phyloP scores from a whole-genome alignment of 2,329 filamentous ascomycete species.

The Pseudopyrenochaeta lycopersici region DNA sequence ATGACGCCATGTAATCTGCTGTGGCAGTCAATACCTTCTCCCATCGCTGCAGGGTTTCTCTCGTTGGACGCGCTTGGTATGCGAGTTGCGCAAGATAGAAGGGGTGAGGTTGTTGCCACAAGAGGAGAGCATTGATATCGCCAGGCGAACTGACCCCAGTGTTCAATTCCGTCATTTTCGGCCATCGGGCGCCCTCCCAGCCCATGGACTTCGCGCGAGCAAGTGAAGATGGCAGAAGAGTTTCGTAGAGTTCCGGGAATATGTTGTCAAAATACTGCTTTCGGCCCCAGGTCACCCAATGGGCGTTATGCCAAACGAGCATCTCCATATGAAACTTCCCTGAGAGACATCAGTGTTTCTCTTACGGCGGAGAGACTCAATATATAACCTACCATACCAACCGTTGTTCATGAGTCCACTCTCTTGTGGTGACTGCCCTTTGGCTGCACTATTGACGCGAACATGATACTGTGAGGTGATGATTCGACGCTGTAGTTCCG shows the following conservation, averaged over 20 bases:
- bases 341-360: constrained; percentile 2
- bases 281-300: constrained; percentile 60
- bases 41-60: constrained; percentile 60
- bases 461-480: constrained; percentile 63
- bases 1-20: constrained; percentile 68
- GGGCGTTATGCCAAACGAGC: constrained; percentile 61
- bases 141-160: constrained; percentile 64
- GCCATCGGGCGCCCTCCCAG: constrained; percentile 55
- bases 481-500: constrained; percentile 60
- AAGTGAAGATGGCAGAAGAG: constrained; percentile 51
- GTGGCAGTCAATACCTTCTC: constrained; percentile 60
- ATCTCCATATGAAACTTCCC: constrained; percentile 64
- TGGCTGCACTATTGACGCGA: constrained; percentile 61
- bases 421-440: constrained; percentile 58
- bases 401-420: constrained; percentile 61
- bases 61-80: constrained; percentile 56
- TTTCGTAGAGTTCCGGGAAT: constrained; percentile 56
- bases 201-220: constrained; percentile 47
- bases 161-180: constrained; percentile 64
- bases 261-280: constrained; percentile 55
- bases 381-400: constrained; percentile 59
- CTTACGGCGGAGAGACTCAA: background rate
- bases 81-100: constrained; percentile 67
- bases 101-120: constrained; percentile 68
- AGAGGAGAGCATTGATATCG: constrained; percentile 66